phyloP scores from a whole-genome alignment of 345 rosid genomes.

The Erodium maritimum region DNA sequence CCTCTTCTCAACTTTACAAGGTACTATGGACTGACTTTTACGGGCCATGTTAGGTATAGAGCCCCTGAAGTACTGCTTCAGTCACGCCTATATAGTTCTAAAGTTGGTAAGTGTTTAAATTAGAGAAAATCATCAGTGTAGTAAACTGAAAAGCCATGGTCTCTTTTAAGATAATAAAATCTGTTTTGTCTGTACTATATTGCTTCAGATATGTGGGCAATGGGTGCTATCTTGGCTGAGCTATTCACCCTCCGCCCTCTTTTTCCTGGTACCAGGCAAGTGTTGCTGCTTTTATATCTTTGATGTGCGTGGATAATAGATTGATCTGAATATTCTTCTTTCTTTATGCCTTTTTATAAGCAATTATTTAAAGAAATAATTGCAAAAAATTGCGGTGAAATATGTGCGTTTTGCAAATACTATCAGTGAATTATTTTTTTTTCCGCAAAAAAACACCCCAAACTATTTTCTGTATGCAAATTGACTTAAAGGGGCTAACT shows the following conservation, averaged over 20 bases:
- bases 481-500: not conserved
- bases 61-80: slow-evolving; percentile 39
- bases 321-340: not conserved
- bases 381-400: too few relatives aligned
- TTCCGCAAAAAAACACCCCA: too few relatives aligned
- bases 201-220: slow-evolving; percentile 39
- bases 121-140: not conserved
- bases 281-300: not conserved
- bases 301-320: not conserved
- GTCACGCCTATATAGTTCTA: slow-evolving; percentile 16
- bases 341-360: too few relatives aligned
- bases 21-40: not conserved
- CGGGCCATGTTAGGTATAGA: slow-evolving; percentile 21
- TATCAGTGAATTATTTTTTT: too few relatives aligned
- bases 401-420: too few relatives aligned
- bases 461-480: too few relatives aligned
- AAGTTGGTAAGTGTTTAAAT: slow-evolving; percentile 27
- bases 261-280: slow-evolving; percentile 31
- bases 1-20: not conserved
- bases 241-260: slow-evolving; percentile 25
- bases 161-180: not conserved
- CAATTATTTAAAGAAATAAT: too few relatives aligned
- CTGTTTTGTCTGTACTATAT: not conserved
- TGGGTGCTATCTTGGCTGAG: slow-evolving; percentile 50
- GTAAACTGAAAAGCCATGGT: not conserved